Evolutionary conservation across 805 yeast species (phyloP), one percentile per base, ranked within the genome.

Genomic region (Wickerhamomyces mucosus): DNA sequence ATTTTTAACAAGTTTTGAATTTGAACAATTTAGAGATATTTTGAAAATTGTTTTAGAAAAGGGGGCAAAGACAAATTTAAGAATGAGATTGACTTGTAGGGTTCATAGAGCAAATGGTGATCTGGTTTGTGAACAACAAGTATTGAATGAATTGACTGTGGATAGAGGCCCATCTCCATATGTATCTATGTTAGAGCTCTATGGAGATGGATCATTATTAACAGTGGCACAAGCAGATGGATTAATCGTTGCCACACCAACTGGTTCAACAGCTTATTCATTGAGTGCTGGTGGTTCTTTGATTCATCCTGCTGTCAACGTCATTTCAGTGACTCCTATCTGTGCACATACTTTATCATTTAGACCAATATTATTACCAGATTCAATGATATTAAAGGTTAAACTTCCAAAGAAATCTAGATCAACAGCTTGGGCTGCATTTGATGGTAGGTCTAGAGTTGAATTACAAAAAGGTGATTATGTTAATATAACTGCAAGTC

Each of bases 181-280:
- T 60, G 83, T 88, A 7, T 81, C 96, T 0, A 81, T 79, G 71
- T 65, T 89, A 35, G 96, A 89, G 50, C 58, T 89, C 17, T 88
- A 81, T 46, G 95, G 96, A 4, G 92, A 89, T 54, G 85, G 81
- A 17, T 74, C 83, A 9, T 60, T 86, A 20, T 61, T 88, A 34
- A 88, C 97, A 0, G 79, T 83, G 16, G 92, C 94, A 1, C 95
- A 85, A 54, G 96, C 96, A 1, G 96, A 88, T 56, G 96, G 96
- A 0, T 61, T 88, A 13, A 88, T 89, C 34, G 68, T 88, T 21
- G 94, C 95, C 1, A 86, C 96, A 0, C 96, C 96, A 4, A 86
- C 96, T 0, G 96, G 96, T 0, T 85, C 96, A 2, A 89, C 97
- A 0, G 97, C 97, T 0, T 89, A 89, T 55, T 86, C 96, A 1